Evolutionary conservation across 1,139 yeast species (phyloP).

Genomic region (Hanseniaspora gamundiae): DNA sequence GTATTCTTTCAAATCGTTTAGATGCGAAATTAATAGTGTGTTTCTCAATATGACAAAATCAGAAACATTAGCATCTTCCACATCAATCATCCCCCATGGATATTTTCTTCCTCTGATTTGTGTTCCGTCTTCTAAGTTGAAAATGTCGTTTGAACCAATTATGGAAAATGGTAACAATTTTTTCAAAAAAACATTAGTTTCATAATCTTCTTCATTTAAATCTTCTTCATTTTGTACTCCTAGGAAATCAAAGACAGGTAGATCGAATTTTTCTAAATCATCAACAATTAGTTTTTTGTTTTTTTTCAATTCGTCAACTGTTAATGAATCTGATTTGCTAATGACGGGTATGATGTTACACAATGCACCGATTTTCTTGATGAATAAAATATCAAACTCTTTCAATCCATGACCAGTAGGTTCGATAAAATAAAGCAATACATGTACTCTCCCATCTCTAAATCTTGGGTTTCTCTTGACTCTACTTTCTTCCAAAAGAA

Average conservation of each 20-base stretch:
- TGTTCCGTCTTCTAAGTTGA: conserved; percentile 46
- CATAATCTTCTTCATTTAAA: conserved; percentile 64
- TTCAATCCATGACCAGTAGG: conserved; percentile 72
- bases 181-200: conserved; percentile 68
- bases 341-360: conserved; percentile 85
- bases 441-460: conserved; percentile 68
- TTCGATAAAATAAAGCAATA: conserved; percentile 54
- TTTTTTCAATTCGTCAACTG: conserved; percentile 55
- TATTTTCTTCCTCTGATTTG: conserved; percentile 70
- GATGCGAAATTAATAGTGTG: conserved; percentile 79
- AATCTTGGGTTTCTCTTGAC: conserved; percentile 80
- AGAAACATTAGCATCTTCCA: conserved; percentile 71
- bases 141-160: conserved; percentile 57
- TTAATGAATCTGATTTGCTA: conserved; percentile 78
- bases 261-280: conserved; percentile 64
- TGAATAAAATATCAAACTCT: conserved; percentile 65
- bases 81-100: conserved; percentile 91
- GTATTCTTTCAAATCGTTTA: conserved; percentile 84
- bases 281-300: conserved; percentile 54
- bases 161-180: conserved; percentile 78
- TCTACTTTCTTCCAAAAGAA: conserved; percentile 81
- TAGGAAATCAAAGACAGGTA: conserved; percentile 79
- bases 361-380: conserved; percentile 63
- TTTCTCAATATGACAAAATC: conserved; percentile 79
- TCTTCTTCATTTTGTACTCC: conserved; percentile 37